phyloP scores from a whole-genome alignment of 495 filamentous ascomycete genomes.

The Neurospora africana region DNA sequence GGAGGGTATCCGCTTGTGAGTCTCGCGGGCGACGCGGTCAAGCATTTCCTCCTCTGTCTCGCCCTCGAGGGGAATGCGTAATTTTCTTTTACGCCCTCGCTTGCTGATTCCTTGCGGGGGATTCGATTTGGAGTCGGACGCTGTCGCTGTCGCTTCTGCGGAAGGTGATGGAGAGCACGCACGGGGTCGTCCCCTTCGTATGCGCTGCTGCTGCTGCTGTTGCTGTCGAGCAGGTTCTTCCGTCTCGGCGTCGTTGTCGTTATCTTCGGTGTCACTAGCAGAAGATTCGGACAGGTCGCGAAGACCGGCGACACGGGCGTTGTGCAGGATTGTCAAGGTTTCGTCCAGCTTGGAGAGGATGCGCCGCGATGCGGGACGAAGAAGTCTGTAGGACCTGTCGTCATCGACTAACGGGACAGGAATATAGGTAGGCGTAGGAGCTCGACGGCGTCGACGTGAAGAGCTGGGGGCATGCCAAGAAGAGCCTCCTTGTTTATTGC shows the following conservation, averaged over 20 bases:
- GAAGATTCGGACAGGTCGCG: conserved; percentile 25
- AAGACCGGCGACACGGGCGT: conserved; percentile 39
- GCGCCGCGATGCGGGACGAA: conserved; percentile 54
- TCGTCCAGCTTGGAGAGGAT: conserved; percentile 56
- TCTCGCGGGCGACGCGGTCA: conserved; percentile 28
- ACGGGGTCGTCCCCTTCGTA: background rate
- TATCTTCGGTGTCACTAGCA: conserved; percentile 19
- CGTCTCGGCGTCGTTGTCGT: conserved; percentile 15
- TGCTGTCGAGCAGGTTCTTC: background rate
- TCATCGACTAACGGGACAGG: conserved; percentile 38
- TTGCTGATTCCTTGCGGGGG: background rate
- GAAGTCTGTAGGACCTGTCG: conserved; percentile 44
- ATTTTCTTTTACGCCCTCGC: conserved; percentile 27
- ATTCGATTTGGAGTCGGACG: background rate
- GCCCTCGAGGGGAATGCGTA: conserved; percentile 27
- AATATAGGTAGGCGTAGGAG: conserved; percentile 5
- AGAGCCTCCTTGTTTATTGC: background rate
- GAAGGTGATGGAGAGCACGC: background rate
- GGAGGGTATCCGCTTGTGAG: conserved; percentile 15
- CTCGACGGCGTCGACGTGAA: background rate
- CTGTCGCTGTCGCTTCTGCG: background rate
- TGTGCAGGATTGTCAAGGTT: conserved; percentile 56
- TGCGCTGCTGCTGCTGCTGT: background rate
- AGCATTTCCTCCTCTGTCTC: conserved; percentile 34
- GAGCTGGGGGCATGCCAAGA: background rate